phyloP scores from a whole-genome alignment of 179 eudicot genomes.

The Patellifolia procumbens region DNA sequence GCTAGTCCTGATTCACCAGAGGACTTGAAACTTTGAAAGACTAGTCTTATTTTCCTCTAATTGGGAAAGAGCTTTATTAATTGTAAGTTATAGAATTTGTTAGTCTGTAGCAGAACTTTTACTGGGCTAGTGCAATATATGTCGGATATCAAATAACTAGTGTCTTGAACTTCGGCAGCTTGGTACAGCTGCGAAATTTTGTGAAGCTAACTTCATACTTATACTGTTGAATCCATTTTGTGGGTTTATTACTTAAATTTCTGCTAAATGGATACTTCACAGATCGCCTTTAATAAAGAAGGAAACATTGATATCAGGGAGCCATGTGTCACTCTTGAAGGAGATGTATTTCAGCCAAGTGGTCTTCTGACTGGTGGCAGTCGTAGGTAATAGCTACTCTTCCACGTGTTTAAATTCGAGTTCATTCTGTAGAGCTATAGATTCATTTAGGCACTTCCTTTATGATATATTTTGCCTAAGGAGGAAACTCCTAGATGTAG shows the following conservation, averaged over 20 bases:
- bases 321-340: slow-evolving; percentile 91
- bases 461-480: too few species aligned
- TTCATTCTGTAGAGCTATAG: neutral
- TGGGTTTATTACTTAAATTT: slow-evolving; percentile 9
- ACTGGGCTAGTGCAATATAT: neutral
- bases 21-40: neutral
- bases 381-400: slow-evolving; percentile 57
- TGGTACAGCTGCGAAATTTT: neutral
- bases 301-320: slow-evolving; percentile 53
- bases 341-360: slow-evolving; percentile 96
- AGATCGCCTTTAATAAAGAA: slow-evolving; percentile 82
- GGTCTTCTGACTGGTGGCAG: slow-evolving; percentile 99
- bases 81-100: neutral
- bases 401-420: neutral
- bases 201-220: slow-evolving; percentile 1
- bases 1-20: neutral
- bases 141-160: neutral
- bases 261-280: slow-evolving; percentile 24
- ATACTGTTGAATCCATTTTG: neutral
- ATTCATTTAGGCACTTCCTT: neutral
- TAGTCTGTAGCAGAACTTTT: neutral
- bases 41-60: neutral
- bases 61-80: neutral
- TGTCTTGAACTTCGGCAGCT: neutral
- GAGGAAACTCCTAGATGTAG: too few species aligned